Evolutionary conservation across 2,329 filamentous ascomycete species (phyloP), one percentile per base, ranked within the genome.

Genomic region (Talaromyces rugulosus): DNA sequence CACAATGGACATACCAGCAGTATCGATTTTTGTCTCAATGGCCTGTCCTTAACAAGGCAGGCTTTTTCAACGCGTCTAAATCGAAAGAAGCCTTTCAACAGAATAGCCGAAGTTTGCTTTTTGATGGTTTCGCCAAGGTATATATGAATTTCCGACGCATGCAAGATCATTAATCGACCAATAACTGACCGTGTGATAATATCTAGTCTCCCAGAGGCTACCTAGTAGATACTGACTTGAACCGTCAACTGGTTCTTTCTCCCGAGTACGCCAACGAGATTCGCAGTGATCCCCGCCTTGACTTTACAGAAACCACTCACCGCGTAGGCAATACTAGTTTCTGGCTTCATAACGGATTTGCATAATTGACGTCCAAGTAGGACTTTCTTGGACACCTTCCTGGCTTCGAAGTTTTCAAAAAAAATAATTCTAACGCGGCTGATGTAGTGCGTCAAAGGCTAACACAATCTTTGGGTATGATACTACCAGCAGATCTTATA

Each of bases 201-300:
- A 62, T n/a, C 14, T 47, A 59, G 61, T 56, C 57, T 9, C 61
- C 58, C 16, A 60, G 60, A 52, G 61, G 33, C 6, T 63, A 56
- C 36, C 16, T 63, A n/a, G 42, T 63, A 4, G 61, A 63, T 23
- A 63, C 61, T 2, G 61, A 63, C 34, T 40, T 58, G 18, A 33
- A 47, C 7, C 53, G 36, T 30, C 42, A 28, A 50, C 28, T 58
- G 33, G 30, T 63, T 14, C 57, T 63, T 18, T 60, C 57, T 6
- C 61, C 61, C 4, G n/a, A 63, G 16, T 63, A 63, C 16, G 61
- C 61, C 18, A 56, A 63, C 5, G 61, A 63, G 12, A 53, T 63
- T 40, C 57, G 58, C 9, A 44, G 12, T 23, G 61, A 63, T 47
- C 58, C 52, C 18, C 57, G 28, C 33, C 30, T 63, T 16, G 28